Conservation (phyloP, 441 rosid species). For the Erysimum pusillum region DNA sequence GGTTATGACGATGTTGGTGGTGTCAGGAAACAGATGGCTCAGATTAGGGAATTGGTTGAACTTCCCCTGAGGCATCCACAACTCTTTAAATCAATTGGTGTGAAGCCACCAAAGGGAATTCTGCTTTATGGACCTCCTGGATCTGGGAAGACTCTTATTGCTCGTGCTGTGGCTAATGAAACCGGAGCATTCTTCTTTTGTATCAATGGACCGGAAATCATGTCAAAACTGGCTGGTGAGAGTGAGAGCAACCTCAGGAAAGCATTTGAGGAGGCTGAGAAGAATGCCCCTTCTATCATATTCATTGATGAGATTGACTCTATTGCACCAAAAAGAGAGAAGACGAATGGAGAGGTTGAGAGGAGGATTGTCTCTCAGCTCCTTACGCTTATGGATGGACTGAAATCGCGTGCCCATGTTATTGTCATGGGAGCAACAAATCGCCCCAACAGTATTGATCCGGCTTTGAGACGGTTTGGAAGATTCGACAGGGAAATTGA, state of each 20-base stretch:
- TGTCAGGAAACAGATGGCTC: constrained; percentile 55
- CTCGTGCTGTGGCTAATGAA: constrained; percentile 58
- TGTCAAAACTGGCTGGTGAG: constrained; percentile 57
- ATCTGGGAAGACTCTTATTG: constrained; percentile 55
- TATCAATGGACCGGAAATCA: constrained; percentile 58
- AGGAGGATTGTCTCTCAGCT: constrained; percentile 57
- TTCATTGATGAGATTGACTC: constrained; percentile 57
- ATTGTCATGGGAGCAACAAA: constrained; percentile 59
- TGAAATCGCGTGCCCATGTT: constrained; percentile 51
- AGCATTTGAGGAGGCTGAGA: constrained; percentile 56
- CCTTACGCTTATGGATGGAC: constrained; percentile 56
- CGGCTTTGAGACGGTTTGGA: constrained; percentile 60
- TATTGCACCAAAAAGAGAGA: constrained; percentile 57
- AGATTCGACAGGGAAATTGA: constrained; percentile 57
- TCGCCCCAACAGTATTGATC: constrained; percentile 55
- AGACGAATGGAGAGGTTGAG: constrained; percentile 57
- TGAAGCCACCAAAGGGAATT: constrained; percentile 60
- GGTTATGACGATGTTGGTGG: constrained; percentile 61
- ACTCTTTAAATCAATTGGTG: constrained; percentile 55
- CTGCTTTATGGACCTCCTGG: constrained; percentile 56
- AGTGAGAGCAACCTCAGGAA: constrained; percentile 56
- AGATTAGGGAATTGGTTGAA: constrained; percentile 53
- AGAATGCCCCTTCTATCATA: constrained; percentile 51
- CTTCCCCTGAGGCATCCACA: constrained; percentile 55
- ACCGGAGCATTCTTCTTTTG: constrained; percentile 51